These are phyloP conservation scores for Breynia disticha DNA, from an alignment of 441 rosid species.

Conservation along the genomic window DNA sequence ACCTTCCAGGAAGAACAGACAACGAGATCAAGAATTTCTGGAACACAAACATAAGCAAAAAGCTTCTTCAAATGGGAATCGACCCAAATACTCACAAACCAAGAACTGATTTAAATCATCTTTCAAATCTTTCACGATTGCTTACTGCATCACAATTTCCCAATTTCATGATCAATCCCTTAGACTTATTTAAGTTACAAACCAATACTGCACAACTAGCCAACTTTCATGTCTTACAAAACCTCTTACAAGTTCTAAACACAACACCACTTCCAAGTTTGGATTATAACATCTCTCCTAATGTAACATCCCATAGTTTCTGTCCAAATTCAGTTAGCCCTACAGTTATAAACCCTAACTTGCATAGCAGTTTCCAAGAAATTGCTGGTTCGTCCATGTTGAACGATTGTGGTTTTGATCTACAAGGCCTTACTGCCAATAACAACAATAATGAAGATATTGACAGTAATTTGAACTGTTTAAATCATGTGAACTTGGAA, in stretches of 20 bases:
- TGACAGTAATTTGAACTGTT: too few relatives aligned
- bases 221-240: slow-evolving; percentile 41
- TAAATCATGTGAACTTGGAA: too few relatives aligned
- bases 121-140: slow-evolving; percentile 38
- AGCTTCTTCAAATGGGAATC: slow-evolving; percentile 63
- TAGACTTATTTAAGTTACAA: slow-evolving; percentile 30
- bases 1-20: slow-evolving; percentile 58
- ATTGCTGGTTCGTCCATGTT: too few relatives aligned
- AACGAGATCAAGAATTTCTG: slow-evolving; percentile 75
- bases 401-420: too few relatives aligned
- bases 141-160: slow-evolving; percentile 28
- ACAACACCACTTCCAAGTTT: slow-evolving; percentile 14
- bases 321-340: too few relatives aligned
- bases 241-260: slow-evolving; percentile 30
- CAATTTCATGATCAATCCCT: slow-evolving; percentile 23
- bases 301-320: slow-evolving; percentile 14
- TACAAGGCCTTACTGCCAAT: too few relatives aligned
- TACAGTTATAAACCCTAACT: too few relatives aligned
- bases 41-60: slow-evolving; percentile 78
- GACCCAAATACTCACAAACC: slow-evolving; percentile 70
- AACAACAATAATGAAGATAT: too few relatives aligned
- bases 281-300: slow-evolving; percentile 8
- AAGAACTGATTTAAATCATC: slow-evolving; percentile 47
- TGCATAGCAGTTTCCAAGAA: too few relatives aligned
- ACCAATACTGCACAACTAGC: slow-evolving; percentile 43